Percentiles rank a stretch among this genome's conserved stretches.
phyloP scores from a whole-genome alignment of 257 asterid species.

The Ilex asprella region DNA sequence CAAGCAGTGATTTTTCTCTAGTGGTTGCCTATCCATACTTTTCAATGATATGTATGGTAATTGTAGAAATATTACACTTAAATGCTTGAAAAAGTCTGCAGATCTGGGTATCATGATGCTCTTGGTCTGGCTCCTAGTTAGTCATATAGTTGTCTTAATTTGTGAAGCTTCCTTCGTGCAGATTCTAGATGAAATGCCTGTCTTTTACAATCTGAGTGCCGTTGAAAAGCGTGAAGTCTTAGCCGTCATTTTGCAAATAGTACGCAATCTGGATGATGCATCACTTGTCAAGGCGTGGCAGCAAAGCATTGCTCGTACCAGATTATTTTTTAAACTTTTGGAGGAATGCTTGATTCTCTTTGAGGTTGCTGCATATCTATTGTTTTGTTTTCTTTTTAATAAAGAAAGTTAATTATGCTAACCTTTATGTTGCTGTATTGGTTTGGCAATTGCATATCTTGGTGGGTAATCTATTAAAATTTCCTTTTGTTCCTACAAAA shows the following conservation, averaged over 20 bases:
- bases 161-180: constrained; percentile 27
- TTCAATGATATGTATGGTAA: too few species aligned
- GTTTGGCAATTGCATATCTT: too few species aligned
- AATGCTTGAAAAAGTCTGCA: background rate
- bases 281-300: constrained; percentile 98
- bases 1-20: too few species aligned
- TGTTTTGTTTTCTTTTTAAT: background rate
- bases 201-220: constrained; percentile 89
- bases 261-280: constrained; percentile 90
- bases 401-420: background rate
- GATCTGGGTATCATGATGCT: background rate
- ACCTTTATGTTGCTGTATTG: too few species aligned
- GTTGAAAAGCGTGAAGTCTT: constrained; percentile 90
- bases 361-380: constrained; percentile 51
- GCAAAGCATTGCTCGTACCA: constrained; percentile 98
- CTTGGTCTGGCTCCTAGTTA: constrained; percentile 8
- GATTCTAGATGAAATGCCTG: constrained; percentile 99
- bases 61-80: background rate
- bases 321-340: constrained; percentile 93
- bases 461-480: too few species aligned
- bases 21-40: too few species aligned
- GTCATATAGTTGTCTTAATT: constrained; percentile 18
- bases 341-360: constrained; percentile 90
- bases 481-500: too few species aligned
- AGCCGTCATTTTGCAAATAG: constrained; percentile 70